Evolutionary conservation across 768 basidiomycete species (phyloP).

Genomic region (Postia placenta): DNA sequence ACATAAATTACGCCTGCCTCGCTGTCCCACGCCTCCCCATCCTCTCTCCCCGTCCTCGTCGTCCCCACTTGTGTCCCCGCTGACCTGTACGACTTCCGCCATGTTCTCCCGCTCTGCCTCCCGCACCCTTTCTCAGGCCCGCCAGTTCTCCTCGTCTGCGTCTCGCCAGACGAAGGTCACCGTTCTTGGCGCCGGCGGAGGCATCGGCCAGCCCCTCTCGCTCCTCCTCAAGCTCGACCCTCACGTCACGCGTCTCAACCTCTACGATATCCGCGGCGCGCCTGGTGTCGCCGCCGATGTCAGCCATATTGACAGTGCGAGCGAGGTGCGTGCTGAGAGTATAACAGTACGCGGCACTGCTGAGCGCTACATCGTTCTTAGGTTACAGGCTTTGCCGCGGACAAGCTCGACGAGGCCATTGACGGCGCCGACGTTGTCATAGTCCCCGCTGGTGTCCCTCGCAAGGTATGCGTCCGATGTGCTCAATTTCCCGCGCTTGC

Average conservation of each 20-base stretch:
- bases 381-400: constrained; percentile 78
- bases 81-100: constrained; percentile 11
- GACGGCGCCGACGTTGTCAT: constrained; percentile 89
- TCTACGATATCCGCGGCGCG: constrained; percentile 94
- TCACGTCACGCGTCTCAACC: constrained; percentile 73
- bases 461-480: constrained; percentile 64
- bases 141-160: constrained; percentile 72
- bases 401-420: constrained; percentile 86
- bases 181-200: constrained; percentile 97
- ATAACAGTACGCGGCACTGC: too few relatives aligned
- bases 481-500: constrained; percentile 17
- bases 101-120: constrained; percentile 67
- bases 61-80: constrained; percentile 4
- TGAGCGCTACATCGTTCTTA: constrained; percentile 22
- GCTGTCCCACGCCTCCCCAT: constrained; percentile 8
- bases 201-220: constrained; percentile 96
- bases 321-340: constrained; percentile 52
- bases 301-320: constrained; percentile 85
- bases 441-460: constrained; percentile 97
- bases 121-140: constrained; percentile 48
- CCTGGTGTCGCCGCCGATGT: constrained; percentile 98
- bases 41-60: constrained; percentile 6
- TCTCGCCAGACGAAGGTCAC: constrained; percentile 81
- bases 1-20: constrained; percentile 11
- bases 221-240: constrained; percentile 92